phyloP scores from a whole-genome alignment of 2,329 filamentous ascomycete species.

The Fusarium circinatum region DNA sequence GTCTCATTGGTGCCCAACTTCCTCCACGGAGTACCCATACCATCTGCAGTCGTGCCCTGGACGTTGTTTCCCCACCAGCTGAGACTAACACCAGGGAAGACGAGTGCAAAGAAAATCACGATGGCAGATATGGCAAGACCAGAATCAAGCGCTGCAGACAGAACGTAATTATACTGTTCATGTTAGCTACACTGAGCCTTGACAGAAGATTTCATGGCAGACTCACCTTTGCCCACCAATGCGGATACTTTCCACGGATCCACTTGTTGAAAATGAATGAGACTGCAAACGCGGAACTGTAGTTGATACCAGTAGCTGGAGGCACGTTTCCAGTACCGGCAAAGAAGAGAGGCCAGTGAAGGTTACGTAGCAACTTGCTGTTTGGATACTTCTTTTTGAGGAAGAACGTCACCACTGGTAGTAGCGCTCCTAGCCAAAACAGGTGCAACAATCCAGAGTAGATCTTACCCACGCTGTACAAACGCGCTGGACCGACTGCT shows the following conservation, averaged over 20 bases:
- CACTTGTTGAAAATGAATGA: slow-evolving; percentile 7
- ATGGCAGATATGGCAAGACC: neutral
- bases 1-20: neutral
- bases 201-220: fast-evolving
- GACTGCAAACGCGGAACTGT: neutral
- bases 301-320: neutral
- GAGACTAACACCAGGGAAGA: neutral
- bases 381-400: neutral
- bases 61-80: slow-evolving; percentile 7
- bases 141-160: neutral
- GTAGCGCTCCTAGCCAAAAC: neutral
- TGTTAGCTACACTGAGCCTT: neutral
- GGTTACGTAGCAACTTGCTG: neutral
- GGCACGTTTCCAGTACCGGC: neutral
- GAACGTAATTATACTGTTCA: neutral
- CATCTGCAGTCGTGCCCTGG: neutral
- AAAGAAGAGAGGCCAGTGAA: slow-evolving; percentile 9
- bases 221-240: slow-evolving; percentile 11
- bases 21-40: neutral
- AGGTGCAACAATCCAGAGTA: neutral
- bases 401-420: neutral
- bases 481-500: neutral
- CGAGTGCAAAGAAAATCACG: neutral
- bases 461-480: neutral
- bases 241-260: neutral